Conservation (phyloP, 495 filamentous ascomycete genomes). For the Podospora appendiculata region DNA sequence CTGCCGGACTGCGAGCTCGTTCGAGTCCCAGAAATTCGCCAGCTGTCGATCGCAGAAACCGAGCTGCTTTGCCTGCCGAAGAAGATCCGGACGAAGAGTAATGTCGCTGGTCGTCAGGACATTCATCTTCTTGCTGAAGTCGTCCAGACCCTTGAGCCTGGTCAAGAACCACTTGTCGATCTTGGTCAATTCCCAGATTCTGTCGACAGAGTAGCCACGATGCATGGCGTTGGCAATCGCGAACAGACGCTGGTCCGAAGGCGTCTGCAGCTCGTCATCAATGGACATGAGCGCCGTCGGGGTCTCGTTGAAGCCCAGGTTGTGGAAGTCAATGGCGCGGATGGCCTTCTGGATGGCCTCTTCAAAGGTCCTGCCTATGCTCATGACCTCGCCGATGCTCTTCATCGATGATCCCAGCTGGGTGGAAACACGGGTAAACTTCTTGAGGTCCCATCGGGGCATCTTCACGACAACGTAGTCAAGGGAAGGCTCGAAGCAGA, state of each 20-base stretch:
- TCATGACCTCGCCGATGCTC: slow-evolving; percentile 99
- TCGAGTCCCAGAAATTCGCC: slow-evolving; percentile 88
- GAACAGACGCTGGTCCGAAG: slow-evolving; percentile 94
- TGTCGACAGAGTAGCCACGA: slow-evolving; percentile 83
- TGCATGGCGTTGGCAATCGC: slow-evolving; percentile 98
- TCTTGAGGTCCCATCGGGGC: slow-evolving; percentile 97
- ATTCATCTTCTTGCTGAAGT: slow-evolving; percentile 75
- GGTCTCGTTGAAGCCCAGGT: slow-evolving; percentile 87
- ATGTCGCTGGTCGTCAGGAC: slow-evolving; percentile 63
- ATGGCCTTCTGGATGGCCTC: slow-evolving; percentile 99
- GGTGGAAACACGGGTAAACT: slow-evolving; percentile 93
- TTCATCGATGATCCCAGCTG: slow-evolving; percentile 97
- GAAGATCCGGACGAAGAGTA: slow-evolving; percentile 43
- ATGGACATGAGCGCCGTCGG: slow-evolving; percentile 85
- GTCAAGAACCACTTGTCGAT: slow-evolving; percentile 98
- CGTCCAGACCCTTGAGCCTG: slow-evolving; percentile 80
- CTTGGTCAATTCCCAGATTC: slow-evolving; percentile 95
- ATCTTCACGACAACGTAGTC: slow-evolving; percentile 99
- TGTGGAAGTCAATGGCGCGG: slow-evolving; percentile 87
- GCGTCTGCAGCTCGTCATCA: slow-evolving; percentile 90
- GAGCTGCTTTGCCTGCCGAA: slow-evolving; percentile 81
- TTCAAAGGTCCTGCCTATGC: slow-evolving; percentile 92
- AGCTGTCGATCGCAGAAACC: slow-evolving; percentile 92
- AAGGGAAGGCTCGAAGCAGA: slow-evolving; percentile 97
- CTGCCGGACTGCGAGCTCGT: slow-evolving; percentile 78